Base-by-base conservation (phyloP, 257 asterid species). In the Solanum dulcamara region DNA sequence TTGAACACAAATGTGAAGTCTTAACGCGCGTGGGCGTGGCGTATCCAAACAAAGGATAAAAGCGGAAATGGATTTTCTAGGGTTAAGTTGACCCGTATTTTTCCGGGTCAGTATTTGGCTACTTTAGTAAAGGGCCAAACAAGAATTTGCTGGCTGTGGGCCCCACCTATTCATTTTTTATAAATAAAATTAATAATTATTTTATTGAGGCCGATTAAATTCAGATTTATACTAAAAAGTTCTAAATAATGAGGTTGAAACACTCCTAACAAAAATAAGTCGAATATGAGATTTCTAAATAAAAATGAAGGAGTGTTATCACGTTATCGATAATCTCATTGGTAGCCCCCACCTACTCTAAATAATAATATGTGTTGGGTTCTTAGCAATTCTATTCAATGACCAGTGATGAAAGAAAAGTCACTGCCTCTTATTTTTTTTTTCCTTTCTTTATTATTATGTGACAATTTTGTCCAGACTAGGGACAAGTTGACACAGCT, bases 381-480 rank as follows among this genome's bases (percentile, higher is more conserved):
- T 89, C 91, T 89, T 88, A 83, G 90, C 90, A 86, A 87, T 92
- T 92, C 50, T 92, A 88, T 90, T 92, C 38, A 92, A 89, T 89
- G 90, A 26, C 84, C 87, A 83, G 44, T 86, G 91, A 89, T 74
- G n/a, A 86, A 50, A 46, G 46, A 35, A 68, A 68, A 68, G 59
- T 77, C 83, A 8, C 4, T 8, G 26, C 42, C 40, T 77, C 46
- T 89, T 88, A n/a, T n/a, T n/a, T 9, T 35, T 70, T 88, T 89
- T 66, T 14, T 42, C 86, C 84, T 53, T 87, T 85, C 85, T 84
- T 37, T 40, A 38, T 87, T 84, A 62, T 90, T 81, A 48, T 68
- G 85, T 38, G 55, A 46, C 79, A 75, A 87, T 28, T 85, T 22
- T 88, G 87, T 85, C 90, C 86, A 44, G 42, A 20, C 81, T 4